Conservation (phyloP, 306 rosid species). For the Sphenostylis stenocarpa region DNA sequence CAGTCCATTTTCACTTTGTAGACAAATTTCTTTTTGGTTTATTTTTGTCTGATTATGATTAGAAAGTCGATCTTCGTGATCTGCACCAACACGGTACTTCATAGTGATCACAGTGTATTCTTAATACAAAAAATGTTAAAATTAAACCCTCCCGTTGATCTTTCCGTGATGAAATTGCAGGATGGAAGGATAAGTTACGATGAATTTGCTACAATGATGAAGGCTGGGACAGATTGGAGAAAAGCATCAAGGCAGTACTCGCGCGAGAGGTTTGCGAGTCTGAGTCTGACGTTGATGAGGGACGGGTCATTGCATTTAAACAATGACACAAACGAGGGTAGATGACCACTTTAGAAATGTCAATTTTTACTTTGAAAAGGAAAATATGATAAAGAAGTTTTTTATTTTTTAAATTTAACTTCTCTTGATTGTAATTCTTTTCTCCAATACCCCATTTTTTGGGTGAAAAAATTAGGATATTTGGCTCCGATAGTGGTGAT, state of each 20-base stretch:
- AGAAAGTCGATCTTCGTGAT: not conserved
- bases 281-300: constrained; percentile 65
- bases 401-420: constrained; percentile 27
- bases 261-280: constrained; percentile 81
- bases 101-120: not conserved
- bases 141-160: not conserved
- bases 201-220: constrained; percentile 91
- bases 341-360: constrained; percentile 33
- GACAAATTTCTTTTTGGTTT: not conserved
- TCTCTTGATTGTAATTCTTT: constrained; percentile 45
- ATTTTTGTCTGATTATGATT: not conserved
- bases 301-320: constrained; percentile 71
- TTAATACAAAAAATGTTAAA: not conserved
- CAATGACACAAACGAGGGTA: constrained; percentile 36
- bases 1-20: constrained; percentile 13
- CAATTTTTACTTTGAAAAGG: constrained; percentile 28
- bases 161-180: constrained; percentile 46
- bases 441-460: constrained; percentile 31
- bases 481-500: constrained; percentile 36
- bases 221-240: constrained; percentile 98
- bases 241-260: constrained; percentile 97
- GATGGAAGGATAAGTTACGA: constrained; percentile 89
- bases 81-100: not conserved
- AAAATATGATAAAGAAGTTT: constrained; percentile 29
- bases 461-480: constrained; percentile 36